Conservation (phyloP, 768 basidiomycete species). For the Saitozyma podzolica region DNA sequence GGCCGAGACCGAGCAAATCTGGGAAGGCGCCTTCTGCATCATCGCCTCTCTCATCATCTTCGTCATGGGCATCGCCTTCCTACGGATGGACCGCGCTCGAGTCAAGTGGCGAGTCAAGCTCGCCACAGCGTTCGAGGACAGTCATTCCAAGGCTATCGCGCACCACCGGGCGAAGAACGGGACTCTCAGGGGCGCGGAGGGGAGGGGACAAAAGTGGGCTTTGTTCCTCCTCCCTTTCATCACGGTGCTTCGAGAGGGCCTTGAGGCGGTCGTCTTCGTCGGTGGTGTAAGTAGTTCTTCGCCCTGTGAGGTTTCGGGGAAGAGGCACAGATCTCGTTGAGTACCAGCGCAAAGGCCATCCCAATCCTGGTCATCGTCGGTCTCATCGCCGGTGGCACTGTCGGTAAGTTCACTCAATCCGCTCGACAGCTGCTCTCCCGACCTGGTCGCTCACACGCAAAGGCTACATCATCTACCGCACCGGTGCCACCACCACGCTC, state of each 20-base stretch:
- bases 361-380: conserved; percentile 88
- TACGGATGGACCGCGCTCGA: conserved; percentile 90
- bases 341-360: conserved; percentile 75
- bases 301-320: neutral
- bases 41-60: conserved; percentile 71
- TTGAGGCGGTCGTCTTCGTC: conserved; percentile 91
- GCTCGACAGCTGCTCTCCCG: no score
- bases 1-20: conserved; percentile 77
- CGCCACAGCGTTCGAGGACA: conserved; percentile 64
- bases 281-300: conserved; percentile 62
- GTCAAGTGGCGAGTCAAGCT: conserved; percentile 94
- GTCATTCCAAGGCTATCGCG: conserved; percentile 30
- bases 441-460: no score
- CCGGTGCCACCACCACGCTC: conserved; percentile 60
- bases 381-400: conserved; percentile 69
- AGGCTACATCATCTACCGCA: conserved; percentile 48
- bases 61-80: conserved; percentile 89
- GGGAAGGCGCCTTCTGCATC: conserved; percentile 74
- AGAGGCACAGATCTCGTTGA: conserved; percentile 64
- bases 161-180: conserved; percentile 26
- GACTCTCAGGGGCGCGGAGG: conserved; percentile 49
- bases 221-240: conserved; percentile 86
- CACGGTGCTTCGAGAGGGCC: conserved; percentile 89
- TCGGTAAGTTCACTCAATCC: conserved; percentile 59
- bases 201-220: conserved; percentile 69